Conservation (phyloP, 1,139 yeast genomes). For the Eremothecium sinecaudum region DNA sequence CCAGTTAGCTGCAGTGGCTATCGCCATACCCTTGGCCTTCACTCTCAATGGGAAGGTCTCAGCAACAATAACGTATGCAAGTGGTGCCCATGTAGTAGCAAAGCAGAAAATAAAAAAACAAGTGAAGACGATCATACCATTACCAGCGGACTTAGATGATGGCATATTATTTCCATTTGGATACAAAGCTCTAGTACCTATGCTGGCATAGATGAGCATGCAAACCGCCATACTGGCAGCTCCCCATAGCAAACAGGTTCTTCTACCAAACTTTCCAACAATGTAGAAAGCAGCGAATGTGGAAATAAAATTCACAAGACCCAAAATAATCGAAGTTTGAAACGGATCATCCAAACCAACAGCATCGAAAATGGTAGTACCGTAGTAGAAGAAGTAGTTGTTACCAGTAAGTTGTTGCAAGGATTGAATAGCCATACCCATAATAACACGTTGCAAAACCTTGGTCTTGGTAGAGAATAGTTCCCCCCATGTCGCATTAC, state of each 20-base stretch:
- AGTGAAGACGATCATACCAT: constrained; percentile 69
- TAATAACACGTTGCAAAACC: constrained; percentile 51
- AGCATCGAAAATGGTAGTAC: constrained; percentile 59
- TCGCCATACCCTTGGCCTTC: constrained; percentile 68
- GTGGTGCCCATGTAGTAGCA: constrained; percentile 81
- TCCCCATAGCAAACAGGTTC: constrained; percentile 50
- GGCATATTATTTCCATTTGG: constrained; percentile 34
- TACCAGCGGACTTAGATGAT: constrained; percentile 46
- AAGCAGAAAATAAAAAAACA: constrained; percentile 72
- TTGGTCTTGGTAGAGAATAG: constrained; percentile 55
- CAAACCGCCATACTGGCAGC: constrained; percentile 50
- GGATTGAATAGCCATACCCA: constrained; percentile 57
- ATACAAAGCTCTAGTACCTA: constrained; percentile 52
- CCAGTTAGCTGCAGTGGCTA: constrained; percentile 70
- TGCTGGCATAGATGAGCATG: constrained; percentile 49
- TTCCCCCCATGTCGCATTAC: constrained; percentile 54
- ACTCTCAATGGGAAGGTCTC: constrained; percentile 75
- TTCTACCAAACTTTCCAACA: constrained; percentile 57
- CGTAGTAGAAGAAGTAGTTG: constrained; percentile 67
- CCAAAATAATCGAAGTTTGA: constrained; percentile 59
- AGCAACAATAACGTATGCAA: constrained; percentile 60
- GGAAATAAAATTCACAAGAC: constrained; percentile 62
- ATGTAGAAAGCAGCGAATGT: constrained; percentile 54
- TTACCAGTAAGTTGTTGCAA: constrained; percentile 69
- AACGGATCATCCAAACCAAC: constrained; percentile 61